Evolutionary conservation across 805 yeast genomes (phyloP), one percentile per base, ranked within the genome.

Genomic region (Pichia nanzhaoensis): DNA sequence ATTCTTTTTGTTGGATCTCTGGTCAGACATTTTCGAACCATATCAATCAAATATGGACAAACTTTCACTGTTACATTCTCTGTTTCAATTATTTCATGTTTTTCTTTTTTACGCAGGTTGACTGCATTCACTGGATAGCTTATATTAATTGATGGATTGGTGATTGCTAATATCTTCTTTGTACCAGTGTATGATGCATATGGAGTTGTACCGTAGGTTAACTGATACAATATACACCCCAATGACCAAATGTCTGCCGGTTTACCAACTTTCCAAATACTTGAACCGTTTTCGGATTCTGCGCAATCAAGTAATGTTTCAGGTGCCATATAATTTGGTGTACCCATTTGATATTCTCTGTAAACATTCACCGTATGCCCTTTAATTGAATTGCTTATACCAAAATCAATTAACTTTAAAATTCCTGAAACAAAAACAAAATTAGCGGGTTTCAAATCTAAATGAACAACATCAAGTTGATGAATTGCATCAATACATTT

Each of bases 181-280:
- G 83, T 77, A 1, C 95, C 93, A 41, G 80, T 76, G 55, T 76
- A 86, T 3, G 72, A 70, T 0, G 88, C 95, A 67, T 87, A 90
- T 1, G 99, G 99, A 1, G 97, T 91, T 49, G 75, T 74, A 0
- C 96, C 96, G 56, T 93, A 95, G 8, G 90, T 76, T 95, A 93
- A 88, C 62, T 93, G 98, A 64, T 89, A 91, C 1, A 93, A 70
- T 3, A 93, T 91, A 61, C 98, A 89, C 0, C 99, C 99, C 65
- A 96, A 85, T 18, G 98, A 89, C 99, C 99, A 93, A 14, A 93
- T 81, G 66, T 93, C 99, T 2, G 97, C 84, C 0, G 98, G 96
- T 55, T 82, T 83, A 1, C 98, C 97, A 10, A 90, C 95, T 61
- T 78, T 85, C 91, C 82, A 67, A 32, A 77, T 65, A 46, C 66